Base-by-base conservation (phyloP, 73 alveolate genomes). In the Urostyla sp. region DNA sequence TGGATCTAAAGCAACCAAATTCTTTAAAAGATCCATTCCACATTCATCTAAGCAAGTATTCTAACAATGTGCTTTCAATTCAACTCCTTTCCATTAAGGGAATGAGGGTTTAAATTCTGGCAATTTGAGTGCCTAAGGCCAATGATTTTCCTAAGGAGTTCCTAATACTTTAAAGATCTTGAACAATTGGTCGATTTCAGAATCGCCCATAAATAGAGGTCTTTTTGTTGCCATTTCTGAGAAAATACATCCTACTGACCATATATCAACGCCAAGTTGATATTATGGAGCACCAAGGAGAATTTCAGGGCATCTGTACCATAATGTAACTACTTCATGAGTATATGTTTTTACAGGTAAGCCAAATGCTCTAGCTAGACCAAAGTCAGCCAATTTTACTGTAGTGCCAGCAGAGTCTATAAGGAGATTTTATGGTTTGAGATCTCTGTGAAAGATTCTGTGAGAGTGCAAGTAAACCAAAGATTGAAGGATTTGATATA, bases 271-370 rank as follows among this genome's bases (percentile, higher is more conserved):
- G n/a, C 97, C 46, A 91, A 95, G 87, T 67, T 94, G 84, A 81
- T 95, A 95, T 61, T 85, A 61, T 51, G 85, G 87, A 59, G 87
- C 91, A 27, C 95, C 90, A 49, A 95, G 72, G 45, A 95, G 88
- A 72, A 95, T 87, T 75, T 95, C 99, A 3, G 99, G 99, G 11
- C 98, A 98, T 55, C 99, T 66, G 74, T 95, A 95, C 98, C 99
- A 95, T 61, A 95, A 80, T n/a, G 99, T 95, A 28, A 89, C 99
- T 0, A 94, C 98, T 87, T 92, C 97, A 77, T 94, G 98, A 1
- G 98, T 94, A 72, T 75, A 85, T 21, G 96, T 92, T 75, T 90
- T 92, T 6, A 94, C 86, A 15, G 98, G 98, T 44, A 94, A 72
- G 20, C 98, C 97, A 90, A 92, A 94, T n/a, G 99, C 98, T 73